Base-by-base conservation (phyloP, 768 basidiomycete genomes). In the Dentipellis sp. region DNA sequence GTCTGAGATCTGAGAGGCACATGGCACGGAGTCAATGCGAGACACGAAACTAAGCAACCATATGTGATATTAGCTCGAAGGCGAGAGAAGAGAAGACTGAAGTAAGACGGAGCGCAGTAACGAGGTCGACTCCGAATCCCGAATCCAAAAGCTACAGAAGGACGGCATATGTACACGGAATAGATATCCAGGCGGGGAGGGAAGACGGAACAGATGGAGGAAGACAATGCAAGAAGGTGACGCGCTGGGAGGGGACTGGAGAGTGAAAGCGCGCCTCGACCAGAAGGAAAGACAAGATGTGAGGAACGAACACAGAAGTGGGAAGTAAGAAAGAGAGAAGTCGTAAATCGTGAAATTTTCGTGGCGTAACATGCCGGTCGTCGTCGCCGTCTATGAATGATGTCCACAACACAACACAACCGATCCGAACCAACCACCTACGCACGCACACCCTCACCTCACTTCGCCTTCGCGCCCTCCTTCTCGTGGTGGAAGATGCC, bases 401-500 rank as follows among this genome's bases (percentile, higher is more conserved):
- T 23, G 22, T 22, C n/a, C 38, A 29, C 21, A 23, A 45, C 19
- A 36, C 11, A 52, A 52, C 36, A 19, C 12, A 23, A 10, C 53
- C 36, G 23, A 29, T 29, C 29, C 29, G 29, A 29, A 3, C 7
- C 23, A 22, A 36, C 34, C 34, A 36, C n/a, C 42, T 17, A 19
- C 42, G 42, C 17, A n/a, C 42, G 29, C 29, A 29, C 3, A 29
- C 29, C n/a, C 42, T 17, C 7, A 45, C 22, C 22, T 53, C 34
- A 53, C 56, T 57, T 57, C 35, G 60, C 50, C 58, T 56, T 60
- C 17, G 14, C 42, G 17, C 21, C 39, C 50, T 54, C 54, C 38
- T 60, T 56, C 50, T 55, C 60, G 52, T 39, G 55, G 45, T 17
- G 17, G 46, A 62, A 62, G 11, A 62, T 56, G 48, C 59, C 61